Base-by-base conservation (phyloP, 352 stramenopile genomes). In the Globisporangium okanoganense region DNA sequence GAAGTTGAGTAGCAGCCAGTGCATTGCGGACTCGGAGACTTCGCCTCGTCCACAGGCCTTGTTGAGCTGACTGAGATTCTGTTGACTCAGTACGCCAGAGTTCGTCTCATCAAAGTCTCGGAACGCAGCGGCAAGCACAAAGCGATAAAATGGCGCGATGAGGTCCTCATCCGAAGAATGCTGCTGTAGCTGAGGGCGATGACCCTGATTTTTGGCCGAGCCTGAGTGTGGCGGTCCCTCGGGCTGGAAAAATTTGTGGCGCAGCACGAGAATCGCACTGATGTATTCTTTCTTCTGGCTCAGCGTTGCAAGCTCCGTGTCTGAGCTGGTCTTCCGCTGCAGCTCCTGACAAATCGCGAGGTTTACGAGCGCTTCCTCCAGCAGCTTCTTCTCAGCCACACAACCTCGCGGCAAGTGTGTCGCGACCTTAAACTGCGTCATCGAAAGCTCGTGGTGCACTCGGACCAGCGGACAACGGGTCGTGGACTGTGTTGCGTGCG, bases 131-230 rank as follows among this genome's bases (percentile, higher is more conserved):
- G 72, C 76, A 0, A 92, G 62, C 0, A 90, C 71, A 62, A 88
- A 90, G 7, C 69, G 73, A 56, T 90, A 90, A 43, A 92, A 88
- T 0, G 83, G 81, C 0, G 70, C 68, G 25, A 91, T 75, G 9
- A 40, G 41, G 2, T 79, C 72, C 36, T 73, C 67, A 13, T 69
- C 61, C 0, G 20, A 49, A 27, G 52, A 25, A 2, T 31, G 8
- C 5, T 69, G 61, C 52, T 63, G n/a, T n/a, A n/a, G 63, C 8
- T 27, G 44, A 41, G 49, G 68, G 10, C 24, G 22, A 14, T 9
- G 13, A 33, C 7, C 12, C 20, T n/a, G 13, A 33, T 2, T 2
- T 33, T 35, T 52, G 24, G 45, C 13, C 20, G 24, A 12, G 47
- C 27, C 22, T 3, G 36, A 13, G 9, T 2, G 44, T 27, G 41